Evolutionary conservation across 306 rosid genomes (phyloP).

Genomic region (Trifolium dubium): DNA sequence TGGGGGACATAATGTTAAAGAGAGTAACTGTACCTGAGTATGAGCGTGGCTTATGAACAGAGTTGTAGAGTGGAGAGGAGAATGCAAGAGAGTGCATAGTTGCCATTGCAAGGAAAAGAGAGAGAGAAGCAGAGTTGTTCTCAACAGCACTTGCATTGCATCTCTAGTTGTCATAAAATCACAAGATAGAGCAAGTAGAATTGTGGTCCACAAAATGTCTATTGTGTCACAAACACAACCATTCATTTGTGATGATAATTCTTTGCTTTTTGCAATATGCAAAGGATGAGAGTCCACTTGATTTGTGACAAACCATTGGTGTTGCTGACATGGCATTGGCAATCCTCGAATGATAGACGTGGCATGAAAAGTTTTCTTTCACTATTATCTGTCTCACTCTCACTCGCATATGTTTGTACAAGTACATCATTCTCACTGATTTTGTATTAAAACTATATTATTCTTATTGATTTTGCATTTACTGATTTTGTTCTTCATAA

Average conservation of each 20-base stretch:
- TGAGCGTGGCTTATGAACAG: slow-evolving; percentile 63
- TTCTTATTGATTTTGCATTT: too few relatives aligned
- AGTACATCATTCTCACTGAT: too few relatives aligned
- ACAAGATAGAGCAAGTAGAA: slow-evolving; percentile 18
- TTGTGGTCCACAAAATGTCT: slow-evolving; percentile 56
- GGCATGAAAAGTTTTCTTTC: neutral
- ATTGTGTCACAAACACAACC: slow-evolving; percentile 75
- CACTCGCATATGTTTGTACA: too few relatives aligned
- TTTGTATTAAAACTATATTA: too few relatives aligned
- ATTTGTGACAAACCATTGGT: slow-evolving; percentile 13
- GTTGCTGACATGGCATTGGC: slow-evolving; percentile 44
- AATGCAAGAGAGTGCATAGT: slow-evolving; percentile 76
- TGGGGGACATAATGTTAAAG: neutral
- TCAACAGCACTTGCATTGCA: neutral
- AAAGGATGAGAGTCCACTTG: slow-evolving; percentile 20
- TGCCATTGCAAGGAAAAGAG: slow-evolving; percentile 59
- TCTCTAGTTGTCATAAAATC: slow-evolving; percentile 4
- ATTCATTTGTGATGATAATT: slow-evolving; percentile 51
- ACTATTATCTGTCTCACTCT: too few relatives aligned
- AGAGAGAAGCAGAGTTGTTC: slow-evolving; percentile 22
- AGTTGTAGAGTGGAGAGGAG: slow-evolving; percentile 63
- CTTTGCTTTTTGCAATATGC: slow-evolving; percentile 30
- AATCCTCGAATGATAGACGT: slow-evolving; percentile 23
- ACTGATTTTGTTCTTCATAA: too few relatives aligned
- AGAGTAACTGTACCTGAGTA: slow-evolving; percentile 52